Base-by-base conservation (phyloP, 1,139 yeast species). In the Suhomyces ambrosiae region DNA sequence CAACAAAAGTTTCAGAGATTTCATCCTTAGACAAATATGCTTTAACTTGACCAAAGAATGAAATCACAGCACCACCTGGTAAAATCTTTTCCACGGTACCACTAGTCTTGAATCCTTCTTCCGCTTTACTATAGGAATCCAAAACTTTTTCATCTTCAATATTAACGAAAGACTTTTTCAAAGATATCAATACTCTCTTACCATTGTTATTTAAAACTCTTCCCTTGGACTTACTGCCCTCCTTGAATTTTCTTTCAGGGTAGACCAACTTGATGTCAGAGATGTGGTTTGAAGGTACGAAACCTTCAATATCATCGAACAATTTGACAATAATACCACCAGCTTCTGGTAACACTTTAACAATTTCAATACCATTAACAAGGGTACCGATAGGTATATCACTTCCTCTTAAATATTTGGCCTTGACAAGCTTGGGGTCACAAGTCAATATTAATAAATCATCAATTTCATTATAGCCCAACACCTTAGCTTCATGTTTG, bases 201-300 rank as follows among this genome's bases (percentile, higher is more conserved):
- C 71, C 68, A 25, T 58, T 54, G 23, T 64, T 65, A 37, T 59
- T 66, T 47, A 76, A 61, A 7, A 76, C 79, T 62, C 96, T 79
- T 44, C 85, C 95, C 53, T 76, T 85, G 26, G 86, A 86, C 49
- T 82, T 85, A 33, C 83, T 68, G 7, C 96, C 97, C 34, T 79
- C 79, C 61, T 86, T 87, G 71, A 82, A 92, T 57, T 89, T 87
- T 67, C 92, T 79, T 62, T 92, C 97, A 5, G 98, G 98, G 56
- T 89, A 84, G 6, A 82, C 80, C 46, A 92, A 71, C 56, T 81
- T 84, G 43, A 86, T 76, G 60, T 92, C 99, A 48, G 95, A 83
- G 61, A 92, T 79, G 52, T 90, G 96, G 26, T 69, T 58, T 21
- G 80, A 71, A 14, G 89, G 86, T 22, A 87, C 97, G 48, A 76